A percentile compares a stretch with the other conserved stretches of the same genome.
These are phyloP conservation scores for Yueomyces sp. DNA, from an alignment of 805 yeast genomes.

Conservation along the genomic window DNA sequence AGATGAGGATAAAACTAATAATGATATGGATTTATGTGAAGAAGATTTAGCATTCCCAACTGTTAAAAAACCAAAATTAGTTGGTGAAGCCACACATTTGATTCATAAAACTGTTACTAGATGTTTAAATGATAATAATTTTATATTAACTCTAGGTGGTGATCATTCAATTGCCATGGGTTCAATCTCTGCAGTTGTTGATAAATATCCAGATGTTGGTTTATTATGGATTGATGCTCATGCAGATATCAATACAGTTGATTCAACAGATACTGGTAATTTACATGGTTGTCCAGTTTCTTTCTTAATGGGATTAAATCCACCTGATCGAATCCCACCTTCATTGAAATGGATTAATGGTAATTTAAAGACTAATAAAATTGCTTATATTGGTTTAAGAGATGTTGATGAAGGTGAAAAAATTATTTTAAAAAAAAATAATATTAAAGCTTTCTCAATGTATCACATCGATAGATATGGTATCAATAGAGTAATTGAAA, in stretches of 20 bases:
- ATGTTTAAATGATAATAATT: constrained; percentile 33
- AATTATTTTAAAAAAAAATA: constrained; percentile 51
- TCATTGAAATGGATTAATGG: constrained; percentile 64
- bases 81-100: constrained; percentile 53
- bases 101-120: constrained; percentile 48
- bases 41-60: not conserved
- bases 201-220: constrained; percentile 74
- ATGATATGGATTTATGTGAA: too few species aligned
- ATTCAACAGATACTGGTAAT: constrained; percentile 75
- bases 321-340: constrained; percentile 31
- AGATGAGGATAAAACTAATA: not conserved
- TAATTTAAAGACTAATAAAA: constrained; percentile 47
- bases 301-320: constrained; percentile 71
- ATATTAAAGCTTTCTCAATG: constrained; percentile 84
- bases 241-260: constrained; percentile 89
- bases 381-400: constrained; percentile 88
- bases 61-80: constrained; percentile 48
- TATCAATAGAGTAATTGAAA: constrained; percentile 77
- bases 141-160: constrained; percentile 90
- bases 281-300: constrained; percentile 95
- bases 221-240: constrained; percentile 96
- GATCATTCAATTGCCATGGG: constrained; percentile 96
- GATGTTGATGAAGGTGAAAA: constrained; percentile 87
- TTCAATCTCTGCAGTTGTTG: constrained; percentile 74
- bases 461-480: constrained; percentile 93